Percentiles rank a stretch among this genome's conserved stretches.
These are phyloP conservation scores for Ophiostoma piceae DNA, from an alignment of 2,329 filamentous ascomycete genomes.

Conservation along the genomic window DNA sequence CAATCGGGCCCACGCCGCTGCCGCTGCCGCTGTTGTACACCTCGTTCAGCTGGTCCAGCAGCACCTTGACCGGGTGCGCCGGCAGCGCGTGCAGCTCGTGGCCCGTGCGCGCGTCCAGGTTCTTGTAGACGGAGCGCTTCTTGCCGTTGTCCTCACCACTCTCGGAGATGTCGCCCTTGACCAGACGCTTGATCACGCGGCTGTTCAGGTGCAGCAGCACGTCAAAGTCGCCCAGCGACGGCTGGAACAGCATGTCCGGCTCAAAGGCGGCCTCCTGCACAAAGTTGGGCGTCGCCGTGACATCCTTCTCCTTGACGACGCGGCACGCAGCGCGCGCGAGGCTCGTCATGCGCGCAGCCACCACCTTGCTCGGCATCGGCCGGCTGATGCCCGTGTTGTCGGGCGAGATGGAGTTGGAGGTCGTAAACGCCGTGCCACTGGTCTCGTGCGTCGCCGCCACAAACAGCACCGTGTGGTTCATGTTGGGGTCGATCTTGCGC, in stretches of 20 bases:
- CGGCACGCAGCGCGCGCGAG: conserved; percentile 72
- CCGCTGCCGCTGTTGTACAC: conserved; percentile 44
- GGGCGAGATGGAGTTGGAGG: conserved; percentile 38
- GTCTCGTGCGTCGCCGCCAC: conserved; percentile 72
- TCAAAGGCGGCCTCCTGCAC: conserved; percentile 41
- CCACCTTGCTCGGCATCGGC: conserved; percentile 64
- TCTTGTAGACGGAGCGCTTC: conserved; percentile 63
- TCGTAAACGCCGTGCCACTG: conserved; percentile 76
- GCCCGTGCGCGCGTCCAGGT: conserved; percentile 60
- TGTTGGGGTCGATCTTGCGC: conserved; percentile 79
- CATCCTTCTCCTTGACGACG: conserved; percentile 49
- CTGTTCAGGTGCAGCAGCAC: conserved; percentile 69
- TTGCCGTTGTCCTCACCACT: conserved; percentile 23
- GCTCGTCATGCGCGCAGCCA: conserved; percentile 75
- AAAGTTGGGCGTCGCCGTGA: conserved; percentile 28
- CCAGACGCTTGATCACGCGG: conserved; percentile 44
- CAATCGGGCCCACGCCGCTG: conserved; percentile 48
- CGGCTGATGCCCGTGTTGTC: conserved; percentile 34
- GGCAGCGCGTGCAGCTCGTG: conserved; percentile 45
- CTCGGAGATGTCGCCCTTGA: conserved; percentile 36
- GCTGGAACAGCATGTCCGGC: conserved; percentile 61
- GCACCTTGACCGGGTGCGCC: conserved; percentile 56
- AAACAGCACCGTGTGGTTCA: conserved; percentile 79
- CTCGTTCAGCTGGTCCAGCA: conserved; percentile 61
- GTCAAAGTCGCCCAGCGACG: conserved; percentile 72